Conservation (phyloP, 768 basidiomycete species). For the Harrya chromipes region DNA sequence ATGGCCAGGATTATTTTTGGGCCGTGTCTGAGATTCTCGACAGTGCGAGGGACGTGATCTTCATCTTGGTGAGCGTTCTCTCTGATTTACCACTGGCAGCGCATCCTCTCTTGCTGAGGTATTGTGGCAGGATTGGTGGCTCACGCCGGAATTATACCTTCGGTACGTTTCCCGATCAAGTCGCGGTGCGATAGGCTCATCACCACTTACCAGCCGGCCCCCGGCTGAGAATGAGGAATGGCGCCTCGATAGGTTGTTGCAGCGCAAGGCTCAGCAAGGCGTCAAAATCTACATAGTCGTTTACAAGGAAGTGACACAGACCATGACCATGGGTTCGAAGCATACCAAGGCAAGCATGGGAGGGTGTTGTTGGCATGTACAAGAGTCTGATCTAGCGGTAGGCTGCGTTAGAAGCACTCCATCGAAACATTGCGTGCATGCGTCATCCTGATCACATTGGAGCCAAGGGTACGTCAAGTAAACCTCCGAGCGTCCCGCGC, state of each 20-base stretch:
- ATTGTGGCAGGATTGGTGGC: constrained; percentile 75
- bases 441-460: constrained; percentile 91
- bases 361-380: too few species aligned
- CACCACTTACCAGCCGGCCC: constrained; percentile 50
- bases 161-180: constrained; percentile 35
- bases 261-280: constrained; percentile 88
- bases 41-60: constrained; percentile 76
- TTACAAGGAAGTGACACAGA: constrained; percentile 95
- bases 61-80: constrained; percentile 63
- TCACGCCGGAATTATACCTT: constrained; percentile 92
- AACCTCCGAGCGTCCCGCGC: background rate
- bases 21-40: constrained; percentile 90
- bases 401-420: constrained; percentile 76
- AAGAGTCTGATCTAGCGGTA: constrained; percentile 25
- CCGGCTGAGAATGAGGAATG: constrained; percentile 83
- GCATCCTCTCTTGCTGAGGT: constrained; percentile 1
- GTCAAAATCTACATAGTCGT: constrained; percentile 90
- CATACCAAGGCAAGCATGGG: constrained; percentile 66
- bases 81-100: background rate
- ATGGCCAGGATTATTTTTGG: constrained; percentile 97
- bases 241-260: constrained; percentile 81
- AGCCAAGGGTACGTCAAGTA: constrained; percentile 50
- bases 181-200: constrained; percentile 5
- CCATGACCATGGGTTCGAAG: constrained; percentile 84
- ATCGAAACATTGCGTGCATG: constrained; percentile 86